These are phyloP conservation scores for Boletellus deceptivus DNA, from an alignment of 1,284 basidiomycete genomes.

Conservation along the genomic window DNA sequence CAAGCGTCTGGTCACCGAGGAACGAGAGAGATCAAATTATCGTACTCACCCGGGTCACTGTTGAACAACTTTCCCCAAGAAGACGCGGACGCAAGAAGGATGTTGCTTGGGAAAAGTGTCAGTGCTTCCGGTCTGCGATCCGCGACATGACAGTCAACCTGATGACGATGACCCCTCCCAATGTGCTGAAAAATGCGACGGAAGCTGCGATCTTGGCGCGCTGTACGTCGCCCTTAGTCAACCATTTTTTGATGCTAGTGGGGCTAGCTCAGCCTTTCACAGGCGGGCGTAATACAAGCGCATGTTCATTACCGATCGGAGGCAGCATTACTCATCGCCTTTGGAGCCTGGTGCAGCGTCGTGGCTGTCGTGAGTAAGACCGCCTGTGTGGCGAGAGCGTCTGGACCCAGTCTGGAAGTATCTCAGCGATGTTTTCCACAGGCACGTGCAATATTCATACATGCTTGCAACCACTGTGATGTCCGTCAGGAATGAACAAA, in stretches of 20 bases:
- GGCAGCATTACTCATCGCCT: constrained; percentile 17
- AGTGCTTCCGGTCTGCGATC: not conserved
- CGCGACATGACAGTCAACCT: constrained; percentile 13
- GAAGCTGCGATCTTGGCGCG: constrained; percentile 25
- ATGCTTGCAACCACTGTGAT: constrained; percentile 25
- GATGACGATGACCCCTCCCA: constrained; percentile 17
- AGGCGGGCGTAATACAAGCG: not conserved
- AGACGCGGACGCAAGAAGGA: constrained; percentile 16
- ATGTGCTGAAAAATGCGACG: constrained; percentile 19
- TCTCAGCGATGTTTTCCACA: constrained; percentile 4
- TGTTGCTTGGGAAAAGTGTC: constrained; percentile 10
- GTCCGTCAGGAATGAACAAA: constrained; percentile 7
- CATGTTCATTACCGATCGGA: constrained; percentile 26
- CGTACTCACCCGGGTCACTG: constrained; percentile 21
- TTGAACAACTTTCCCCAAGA: constrained; percentile 30
- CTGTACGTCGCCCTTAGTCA: constrained; percentile 16
- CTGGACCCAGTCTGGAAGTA: constrained; percentile 21
- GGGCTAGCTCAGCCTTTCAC: constrained; percentile 1
- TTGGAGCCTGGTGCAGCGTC: constrained; percentile 26
- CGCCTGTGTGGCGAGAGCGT: constrained; percentile 30
- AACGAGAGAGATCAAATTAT: not conserved
- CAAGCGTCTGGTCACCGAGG: not conserved
- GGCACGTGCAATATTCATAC: constrained; percentile 9
- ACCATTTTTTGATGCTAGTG: constrained; percentile 24
- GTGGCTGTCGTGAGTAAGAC: constrained; percentile 25